Evolutionary conservation across 2,329 filamentous ascomycete genomes (phyloP).

Genomic region (Fusarium tricinctum): DNA sequence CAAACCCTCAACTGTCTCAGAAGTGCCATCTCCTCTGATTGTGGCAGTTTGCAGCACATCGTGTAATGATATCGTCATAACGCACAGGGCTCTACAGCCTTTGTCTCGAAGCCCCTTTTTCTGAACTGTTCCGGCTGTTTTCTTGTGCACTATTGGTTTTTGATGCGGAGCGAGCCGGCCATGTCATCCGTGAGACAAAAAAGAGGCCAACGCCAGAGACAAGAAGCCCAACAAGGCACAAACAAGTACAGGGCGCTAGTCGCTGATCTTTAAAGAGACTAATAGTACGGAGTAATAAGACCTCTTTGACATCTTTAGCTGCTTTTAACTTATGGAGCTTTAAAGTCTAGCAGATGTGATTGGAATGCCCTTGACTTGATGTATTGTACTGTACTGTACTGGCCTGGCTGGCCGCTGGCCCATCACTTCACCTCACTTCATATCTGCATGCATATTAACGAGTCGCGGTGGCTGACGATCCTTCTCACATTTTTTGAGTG

Average conservation of each 20-base stretch:
- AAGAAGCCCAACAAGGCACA: conserved; percentile 5
- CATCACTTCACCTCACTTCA: background rate
- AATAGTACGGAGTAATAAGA: conserved; percentile 10
- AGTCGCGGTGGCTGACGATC: conserved; percentile 22
- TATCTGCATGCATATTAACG: conserved; percentile 16
- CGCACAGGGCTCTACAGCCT: conserved; percentile 3
- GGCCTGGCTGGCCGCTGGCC: background rate
- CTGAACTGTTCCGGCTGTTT: conserved; percentile 5
- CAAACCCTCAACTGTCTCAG: background rate
- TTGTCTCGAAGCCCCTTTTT: conserved; percentile 13
- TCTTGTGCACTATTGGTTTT: conserved; percentile 1
- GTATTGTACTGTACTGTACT: background rate
- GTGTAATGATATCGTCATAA: conserved; percentile 18
- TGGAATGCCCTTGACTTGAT: conserved; percentile 1
- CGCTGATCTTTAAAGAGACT: conserved; percentile 10
- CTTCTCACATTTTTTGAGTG: conserved; percentile 7
- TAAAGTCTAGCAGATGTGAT: background rate
- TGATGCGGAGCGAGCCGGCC: conserved; percentile 32
- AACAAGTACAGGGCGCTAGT: conserved; percentile 18
- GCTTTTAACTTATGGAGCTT: conserved; percentile 7
- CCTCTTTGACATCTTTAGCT: conserved; percentile 4
- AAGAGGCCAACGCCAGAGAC: background rate
- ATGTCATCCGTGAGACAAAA: conserved; percentile 11
- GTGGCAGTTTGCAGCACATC: background rate
- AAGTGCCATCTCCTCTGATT: background rate